These are phyloP conservation scores for Aspergillus neoniger DNA, from an alignment of 2,329 filamentous ascomycete genomes.

Conservation along the genomic window DNA sequence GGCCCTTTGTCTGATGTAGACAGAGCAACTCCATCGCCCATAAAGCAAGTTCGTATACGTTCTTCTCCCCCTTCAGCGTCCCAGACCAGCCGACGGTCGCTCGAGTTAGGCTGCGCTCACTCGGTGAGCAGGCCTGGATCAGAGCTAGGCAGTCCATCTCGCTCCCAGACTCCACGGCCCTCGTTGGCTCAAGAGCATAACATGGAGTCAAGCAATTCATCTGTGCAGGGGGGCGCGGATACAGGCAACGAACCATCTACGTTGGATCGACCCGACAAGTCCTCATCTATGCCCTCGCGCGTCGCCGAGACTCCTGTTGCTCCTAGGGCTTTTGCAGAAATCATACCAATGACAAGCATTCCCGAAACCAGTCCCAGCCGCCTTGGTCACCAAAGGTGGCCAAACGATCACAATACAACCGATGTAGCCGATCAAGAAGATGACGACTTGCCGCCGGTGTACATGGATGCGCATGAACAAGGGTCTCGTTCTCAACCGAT, in stretches of 20 bases:
- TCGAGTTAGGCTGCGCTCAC: slow-evolving; percentile 7
- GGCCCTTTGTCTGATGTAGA: slow-evolving; percentile 16
- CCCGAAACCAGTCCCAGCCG: slow-evolving; percentile 42
- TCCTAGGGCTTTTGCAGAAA: slow-evolving; percentile 25
- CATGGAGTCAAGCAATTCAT: slow-evolving; percentile 21
- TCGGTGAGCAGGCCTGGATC: slow-evolving; percentile 11
- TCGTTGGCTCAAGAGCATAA: slow-evolving; percentile 11
- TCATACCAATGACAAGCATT: slow-evolving; percentile 36
- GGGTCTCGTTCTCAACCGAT: slow-evolving; percentile 23
- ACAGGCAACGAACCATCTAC: slow-evolving; percentile 13
- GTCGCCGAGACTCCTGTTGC: slow-evolving; percentile 44
- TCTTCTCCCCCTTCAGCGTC: slow-evolving; percentile 29
- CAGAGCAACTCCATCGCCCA: slow-evolving; percentile 20
- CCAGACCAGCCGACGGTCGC: slow-evolving; percentile 16
- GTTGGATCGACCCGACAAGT: slow-evolving; percentile 27
- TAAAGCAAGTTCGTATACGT: slow-evolving; percentile 18
- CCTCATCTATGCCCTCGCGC: slow-evolving; percentile 42
- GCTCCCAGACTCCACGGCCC: slow-evolving; percentile 10
- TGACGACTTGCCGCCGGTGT: slow-evolving; percentile 40
- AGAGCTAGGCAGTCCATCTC: slow-evolving; percentile 13
- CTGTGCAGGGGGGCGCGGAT: slow-evolving; percentile 7
- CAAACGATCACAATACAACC: slow-evolving; percentile 25
- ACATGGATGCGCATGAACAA: slow-evolving; percentile 22
- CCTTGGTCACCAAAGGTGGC: slow-evolving; percentile 26
- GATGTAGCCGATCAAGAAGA: slow-evolving; percentile 37